Evolutionary conservation across 2,329 filamentous ascomycete genomes (phyloP), one percentile per base, ranked within the genome.

Genomic region (Exutisphaerella laricina): DNA sequence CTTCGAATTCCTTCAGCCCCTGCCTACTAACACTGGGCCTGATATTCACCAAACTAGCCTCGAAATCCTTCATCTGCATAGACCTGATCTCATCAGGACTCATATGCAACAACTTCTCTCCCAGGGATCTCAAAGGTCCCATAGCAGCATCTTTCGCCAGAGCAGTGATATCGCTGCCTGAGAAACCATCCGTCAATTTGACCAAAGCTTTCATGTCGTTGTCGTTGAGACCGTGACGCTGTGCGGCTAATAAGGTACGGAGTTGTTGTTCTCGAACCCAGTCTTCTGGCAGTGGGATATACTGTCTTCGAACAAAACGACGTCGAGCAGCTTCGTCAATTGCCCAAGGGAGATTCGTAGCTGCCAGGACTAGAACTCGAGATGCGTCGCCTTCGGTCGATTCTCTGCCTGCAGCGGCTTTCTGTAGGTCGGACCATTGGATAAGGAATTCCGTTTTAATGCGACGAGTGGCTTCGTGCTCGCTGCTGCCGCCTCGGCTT

Each of bases 391-490:
- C 41, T 74, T 83, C 79, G 45, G 75, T 81, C 9, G 49, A 49
- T 60, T 94, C 88, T 26, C 86, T 77, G 1, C 90, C 90, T 3
- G 89, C 90, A 5, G 92, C 92, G 2, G 92, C 92, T 51, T 88
- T 82, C 59, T 94, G 88, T 2, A 98, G 69, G 61, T 96, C 88
- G 45, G 86, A 92, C 92, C 92, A 98, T 60, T 96, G 89, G 20
- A 98, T 96, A 21, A 98, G 70, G 57, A 98, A 98, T 61, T 98
- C 92, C 0, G 92, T 98, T 68, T 98, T 98, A 60, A 96, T 94
- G 42, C 92, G 79, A 44, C 90, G 76, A 1, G 88, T 94, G 1
- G 92, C 88, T 66, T 98, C 92, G 57, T 97, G 86, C 59, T 97
- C 92, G 1, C 86, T 84, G 3, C 82, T 82, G 0, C 87, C 86